phyloP scores from a whole-genome alignment of 495 filamentous ascomycete species.

The Talaromyces stipitatus region DNA sequence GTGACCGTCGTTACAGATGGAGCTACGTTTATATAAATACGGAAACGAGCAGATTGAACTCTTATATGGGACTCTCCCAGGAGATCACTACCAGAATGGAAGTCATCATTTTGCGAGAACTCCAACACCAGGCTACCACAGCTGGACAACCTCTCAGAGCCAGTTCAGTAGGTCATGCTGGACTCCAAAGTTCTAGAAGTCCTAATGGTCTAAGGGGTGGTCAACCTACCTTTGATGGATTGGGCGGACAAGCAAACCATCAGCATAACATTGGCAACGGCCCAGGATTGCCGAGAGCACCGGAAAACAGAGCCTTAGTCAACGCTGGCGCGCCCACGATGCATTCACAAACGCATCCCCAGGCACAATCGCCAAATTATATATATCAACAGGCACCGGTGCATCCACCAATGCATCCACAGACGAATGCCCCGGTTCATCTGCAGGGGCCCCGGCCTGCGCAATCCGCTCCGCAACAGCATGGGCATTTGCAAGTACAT shows the following conservation, averaged over 20 bases:
- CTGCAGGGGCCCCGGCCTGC: not conserved
- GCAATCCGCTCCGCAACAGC: not conserved
- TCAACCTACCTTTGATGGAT: not conserved
- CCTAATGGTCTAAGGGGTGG: not conserved
- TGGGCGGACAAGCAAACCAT: not conserved
- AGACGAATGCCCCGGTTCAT: not conserved
- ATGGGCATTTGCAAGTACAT: not conserved
- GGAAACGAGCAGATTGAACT: constrained; percentile 6
- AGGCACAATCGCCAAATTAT: not conserved
- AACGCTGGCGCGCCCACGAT: not conserved
- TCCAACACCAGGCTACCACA: not conserved
- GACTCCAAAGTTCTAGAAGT: not conserved
- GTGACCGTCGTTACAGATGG: constrained; percentile 23
- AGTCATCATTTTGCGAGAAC: constrained; percentile 28
- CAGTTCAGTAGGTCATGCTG: not conserved
- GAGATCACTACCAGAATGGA: constrained; percentile 29
- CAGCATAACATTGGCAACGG: not conserved
- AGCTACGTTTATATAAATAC: constrained; percentile 31
- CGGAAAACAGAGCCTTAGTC: not conserved
- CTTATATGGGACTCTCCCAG: not conserved
- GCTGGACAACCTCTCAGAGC: not conserved
- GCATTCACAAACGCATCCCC: not conserved
- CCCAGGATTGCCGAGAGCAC: not conserved
- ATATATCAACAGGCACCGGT: not conserved
- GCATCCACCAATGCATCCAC: not conserved